Evolutionary conservation across 495 filamentous ascomycete species (phyloP).

Genomic region (Chaetomium cochliodes): DNA sequence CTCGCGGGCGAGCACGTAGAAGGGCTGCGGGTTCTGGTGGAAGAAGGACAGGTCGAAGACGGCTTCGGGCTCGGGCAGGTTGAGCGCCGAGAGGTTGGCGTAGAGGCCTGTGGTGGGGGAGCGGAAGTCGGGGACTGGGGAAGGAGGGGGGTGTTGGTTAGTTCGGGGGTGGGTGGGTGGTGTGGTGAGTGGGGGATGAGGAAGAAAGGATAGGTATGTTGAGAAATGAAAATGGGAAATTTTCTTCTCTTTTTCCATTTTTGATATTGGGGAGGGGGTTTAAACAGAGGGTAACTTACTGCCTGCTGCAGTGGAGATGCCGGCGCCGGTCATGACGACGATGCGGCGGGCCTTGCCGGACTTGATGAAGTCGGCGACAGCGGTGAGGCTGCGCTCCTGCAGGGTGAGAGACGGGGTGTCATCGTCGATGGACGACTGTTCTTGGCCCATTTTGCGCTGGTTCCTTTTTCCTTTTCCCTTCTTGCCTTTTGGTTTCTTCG

Average conservation of each 20-base stretch:
- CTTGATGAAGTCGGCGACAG: constrained; percentile 72
- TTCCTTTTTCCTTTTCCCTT: constrained; percentile 15
- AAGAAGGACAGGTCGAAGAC: constrained; percentile 90
- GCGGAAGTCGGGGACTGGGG: constrained; percentile 70
- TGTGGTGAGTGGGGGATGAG: too few species aligned
- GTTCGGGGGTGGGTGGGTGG: not conserved
- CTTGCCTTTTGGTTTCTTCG: constrained; percentile 32
- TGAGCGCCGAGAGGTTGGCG: constrained; percentile 77
- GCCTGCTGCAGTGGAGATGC: constrained; percentile 59
- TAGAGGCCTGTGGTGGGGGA: constrained; percentile 75
- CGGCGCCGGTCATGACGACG: constrained; percentile 75
- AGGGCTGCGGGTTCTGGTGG: constrained; percentile 76
- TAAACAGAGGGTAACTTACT: constrained; percentile 36
- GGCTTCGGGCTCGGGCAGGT: constrained; percentile 75
- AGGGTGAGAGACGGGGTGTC: constrained; percentile 63
- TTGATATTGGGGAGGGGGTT: not conserved
- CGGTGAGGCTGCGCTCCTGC: constrained; percentile 63
- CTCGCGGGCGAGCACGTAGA: constrained; percentile 88
- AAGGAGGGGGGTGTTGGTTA: constrained; percentile 22
- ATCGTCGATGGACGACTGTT: constrained; percentile 57
- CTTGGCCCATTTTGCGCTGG: constrained; percentile 47
- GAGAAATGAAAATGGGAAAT: not conserved
- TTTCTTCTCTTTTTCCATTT: constrained; percentile 1
- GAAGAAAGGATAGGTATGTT: not conserved
- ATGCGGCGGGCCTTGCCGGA: constrained; percentile 63